Evolutionary conservation across 306 rosid species (phyloP).

Genomic region (Mimosa pudica): DNA sequence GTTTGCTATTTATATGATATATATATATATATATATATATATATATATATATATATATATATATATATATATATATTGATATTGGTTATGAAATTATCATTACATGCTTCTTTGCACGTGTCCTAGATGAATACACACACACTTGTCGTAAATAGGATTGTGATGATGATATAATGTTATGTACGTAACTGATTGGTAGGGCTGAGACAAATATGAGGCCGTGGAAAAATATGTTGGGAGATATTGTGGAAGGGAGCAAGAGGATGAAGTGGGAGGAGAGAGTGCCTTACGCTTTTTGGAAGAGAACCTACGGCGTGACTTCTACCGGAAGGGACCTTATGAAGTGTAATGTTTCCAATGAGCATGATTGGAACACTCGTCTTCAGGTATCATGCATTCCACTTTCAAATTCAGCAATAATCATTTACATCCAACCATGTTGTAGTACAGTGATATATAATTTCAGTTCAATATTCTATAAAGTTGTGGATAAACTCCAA

Average conservation of each 20-base stretch:
- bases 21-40: no score
- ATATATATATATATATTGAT: no score
- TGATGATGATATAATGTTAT: not conserved
- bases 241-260: constrained; percentile 68
- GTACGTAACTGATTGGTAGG: constrained; percentile 41
- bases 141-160: not conserved
- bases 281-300: constrained; percentile 82
- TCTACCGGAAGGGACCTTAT: constrained; percentile 61
- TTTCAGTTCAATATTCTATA: no score
- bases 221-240: constrained; percentile 55
- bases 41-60: no score
- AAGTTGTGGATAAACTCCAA: not conserved
- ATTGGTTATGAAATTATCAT: not conserved
- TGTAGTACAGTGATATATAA: no score
- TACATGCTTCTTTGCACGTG: not conserved
- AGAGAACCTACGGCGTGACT: constrained; percentile 74
- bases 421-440: no score
- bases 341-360: constrained; percentile 60
- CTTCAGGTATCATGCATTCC: constrained; percentile 51
- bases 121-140: not conserved
- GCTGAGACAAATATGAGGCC: constrained; percentile 80
- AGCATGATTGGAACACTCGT: constrained; percentile 69
- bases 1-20: not conserved
- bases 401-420: not conserved
- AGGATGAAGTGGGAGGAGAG: constrained; percentile 72